A percentile compares a stretch with the other conserved stretches of the same genome.
Conservation (phyloP, 768 basidiomycete genomes). For the Sistotremastrum niveocremeum region DNA sequence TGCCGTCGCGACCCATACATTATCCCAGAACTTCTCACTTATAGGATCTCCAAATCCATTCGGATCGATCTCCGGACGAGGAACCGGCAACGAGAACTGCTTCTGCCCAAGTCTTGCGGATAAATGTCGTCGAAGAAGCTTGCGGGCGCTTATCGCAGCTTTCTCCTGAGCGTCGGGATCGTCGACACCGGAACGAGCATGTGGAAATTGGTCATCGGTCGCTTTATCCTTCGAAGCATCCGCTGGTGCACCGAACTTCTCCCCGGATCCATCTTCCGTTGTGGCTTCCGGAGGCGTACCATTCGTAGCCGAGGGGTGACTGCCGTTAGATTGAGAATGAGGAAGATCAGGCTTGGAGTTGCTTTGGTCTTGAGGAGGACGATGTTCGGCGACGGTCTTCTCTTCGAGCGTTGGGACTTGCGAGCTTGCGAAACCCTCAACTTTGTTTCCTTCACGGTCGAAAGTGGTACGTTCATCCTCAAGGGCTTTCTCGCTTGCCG, state of each 20-base stretch:
- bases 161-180: slow-evolving; percentile 37
- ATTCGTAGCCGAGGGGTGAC: slow-evolving; percentile 5
- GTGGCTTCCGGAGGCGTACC: slow-evolving; percentile 18
- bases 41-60: slow-evolving; percentile 84
- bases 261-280: slow-evolving; percentile 23
- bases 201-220: slow-evolving; percentile 33
- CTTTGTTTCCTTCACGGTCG: slow-evolving; percentile 35
- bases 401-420: slow-evolving; percentile 62
- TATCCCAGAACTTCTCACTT: slow-evolving; percentile 76
- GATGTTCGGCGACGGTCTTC: slow-evolving; percentile 39
- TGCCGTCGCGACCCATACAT: slow-evolving; percentile 79
- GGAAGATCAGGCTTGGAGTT: slow-evolving; percentile 17
- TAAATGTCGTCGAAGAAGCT: slow-evolving; percentile 41
- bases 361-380: slow-evolving; percentile 22
- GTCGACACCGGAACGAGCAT: slow-evolving; percentile 28
- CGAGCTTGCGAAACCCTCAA: slow-evolving; percentile 44
- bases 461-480: slow-evolving; percentile 39
- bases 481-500: slow-evolving; percentile 27
- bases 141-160: slow-evolving; percentile 32
- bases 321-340: slow-evolving; percentile 13
- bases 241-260: slow-evolving; percentile 42
- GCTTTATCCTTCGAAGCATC: slow-evolving; percentile 30
- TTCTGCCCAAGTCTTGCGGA: slow-evolving; percentile 37
- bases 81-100: slow-evolving; percentile 48
- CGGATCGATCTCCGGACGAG: slow-evolving; percentile 60